These are phyloP conservation scores for Aspergillus carbonarius DNA, from an alignment of 2,329 filamentous ascomycete genomes.

Conservation along the genomic window DNA sequence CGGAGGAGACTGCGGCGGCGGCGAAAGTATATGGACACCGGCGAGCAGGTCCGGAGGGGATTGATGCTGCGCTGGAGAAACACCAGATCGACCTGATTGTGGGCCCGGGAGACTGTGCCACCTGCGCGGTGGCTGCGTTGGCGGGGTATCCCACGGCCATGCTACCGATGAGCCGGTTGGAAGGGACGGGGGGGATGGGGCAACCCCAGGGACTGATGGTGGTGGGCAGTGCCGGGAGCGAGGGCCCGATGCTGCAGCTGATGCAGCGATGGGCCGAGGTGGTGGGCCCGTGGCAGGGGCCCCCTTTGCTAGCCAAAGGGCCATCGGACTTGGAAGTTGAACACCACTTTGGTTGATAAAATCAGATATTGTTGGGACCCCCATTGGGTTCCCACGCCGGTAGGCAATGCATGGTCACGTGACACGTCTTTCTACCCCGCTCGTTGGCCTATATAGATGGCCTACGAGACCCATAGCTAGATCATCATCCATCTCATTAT, in stretches of 20 bases:
- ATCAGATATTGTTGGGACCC: no score
- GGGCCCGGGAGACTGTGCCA: neutral
- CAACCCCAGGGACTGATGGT: conserved; percentile 1
- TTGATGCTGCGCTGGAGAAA: neutral
- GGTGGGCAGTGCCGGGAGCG: neutral
- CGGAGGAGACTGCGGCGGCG: neutral
- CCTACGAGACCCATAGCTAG: no score
- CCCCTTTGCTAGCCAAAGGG: neutral
- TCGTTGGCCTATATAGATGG: no score
- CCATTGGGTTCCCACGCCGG: no score
- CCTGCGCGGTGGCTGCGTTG: neutral
- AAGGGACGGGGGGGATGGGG: neutral
- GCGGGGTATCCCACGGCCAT: neutral
- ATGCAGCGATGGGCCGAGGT: neutral
- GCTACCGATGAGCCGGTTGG: neutral
- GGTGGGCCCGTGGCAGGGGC: neutral
- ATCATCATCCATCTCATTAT: no score
- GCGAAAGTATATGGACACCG: neutral
- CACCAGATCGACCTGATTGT: neutral
- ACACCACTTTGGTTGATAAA: no score
- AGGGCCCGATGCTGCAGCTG: neutral
- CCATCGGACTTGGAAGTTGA: no score
- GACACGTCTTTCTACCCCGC: no score
- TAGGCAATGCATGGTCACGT: no score
- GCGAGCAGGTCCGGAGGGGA: neutral